phyloP scores from a whole-genome alignment of 1,284 basidiomycete genomes.

The Kwoniella shivajii region DNA sequence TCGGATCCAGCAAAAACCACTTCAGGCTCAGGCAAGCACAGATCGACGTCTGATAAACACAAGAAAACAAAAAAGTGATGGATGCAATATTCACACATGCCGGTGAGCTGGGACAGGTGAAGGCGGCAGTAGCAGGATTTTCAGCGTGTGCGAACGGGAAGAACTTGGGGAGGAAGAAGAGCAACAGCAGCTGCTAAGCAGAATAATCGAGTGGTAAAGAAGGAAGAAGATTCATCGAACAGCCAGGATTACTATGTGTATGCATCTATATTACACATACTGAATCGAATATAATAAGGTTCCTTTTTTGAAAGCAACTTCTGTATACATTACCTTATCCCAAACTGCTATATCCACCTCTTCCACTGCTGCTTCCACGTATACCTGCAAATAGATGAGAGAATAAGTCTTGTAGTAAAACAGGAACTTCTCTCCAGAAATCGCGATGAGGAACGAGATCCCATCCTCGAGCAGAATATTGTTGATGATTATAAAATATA shows the following conservation, averaged over 20 bases:
- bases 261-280: background rate
- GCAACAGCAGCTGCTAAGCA: background rate
- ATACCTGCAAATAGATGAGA: conserved; percentile 45
- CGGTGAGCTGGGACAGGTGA: background rate
- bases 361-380: conserved; percentile 31
- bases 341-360: conserved; percentile 48
- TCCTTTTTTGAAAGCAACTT: background rate
- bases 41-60: too few relatives aligned
- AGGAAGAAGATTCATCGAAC: background rate
- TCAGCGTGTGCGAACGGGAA: background rate
- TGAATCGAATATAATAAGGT: background rate
- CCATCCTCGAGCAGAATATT: conserved; percentile 53
- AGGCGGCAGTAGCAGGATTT: background rate
- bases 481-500: conserved; percentile 54
- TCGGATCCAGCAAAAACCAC: too few relatives aligned
- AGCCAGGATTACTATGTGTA: background rate
- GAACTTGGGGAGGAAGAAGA: background rate
- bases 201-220: too few relatives aligned
- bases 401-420: conserved; percentile 44
- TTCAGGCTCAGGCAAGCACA: too few relatives aligned
- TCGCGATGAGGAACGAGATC: conserved; percentile 55
- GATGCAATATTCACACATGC: too few relatives aligned
- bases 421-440: conserved; percentile 55
- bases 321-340: conserved; percentile 22
- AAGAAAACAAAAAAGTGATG: too few relatives aligned